Evolutionary conservation across 148 eudicot genomes (phyloP), one percentile per base, ranked within the genome.

Genomic region (Amaranthus palmeri): DNA sequence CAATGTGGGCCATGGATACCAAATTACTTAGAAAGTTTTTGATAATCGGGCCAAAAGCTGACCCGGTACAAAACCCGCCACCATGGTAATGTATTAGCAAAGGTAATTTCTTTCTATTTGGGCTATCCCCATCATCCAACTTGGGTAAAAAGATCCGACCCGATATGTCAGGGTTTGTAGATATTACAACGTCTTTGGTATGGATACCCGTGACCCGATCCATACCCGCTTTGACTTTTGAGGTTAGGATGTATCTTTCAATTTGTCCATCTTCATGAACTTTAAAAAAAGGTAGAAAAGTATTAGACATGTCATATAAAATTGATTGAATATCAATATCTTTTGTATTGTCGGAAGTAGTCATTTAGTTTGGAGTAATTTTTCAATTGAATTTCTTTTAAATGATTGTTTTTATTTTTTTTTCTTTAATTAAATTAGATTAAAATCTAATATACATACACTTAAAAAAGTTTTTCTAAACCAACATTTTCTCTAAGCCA

Each of bases 71-170:
- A 51, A 87, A 89, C 4, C 77, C 88, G 6, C 91, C 91, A 0
- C 91, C 95, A 46, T 89, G 95, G 50, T 57, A 78, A 80, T 85
- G 86, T 6, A 89, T 36, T 0, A 87, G 59, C n/a, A 89, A 73
- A 17, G 95, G 95, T 10, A 84, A 72, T 49, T 74, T 80, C 4
- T 73, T 47, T 7, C 40, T 50, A 42, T n/a, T 36, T 12, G 72
- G 18, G 2, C 61, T 58, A 6, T 62, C 25, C 61, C 7, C 25
- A 5, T 43, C 50, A 48, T 63, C 43, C 0, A 61, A 12, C 44
- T 47, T 67, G 7, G 93, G 93, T 5, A 80, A 76, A 78, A 73
- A 86, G 3, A 88, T 65, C 3, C 93, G 78, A 10, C 83, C 88
- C 3, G 74, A 68, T 1, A 83, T 46, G 42, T 54, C 65, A 5